These are phyloP conservation scores for Chloris gayana DNA, from an alignment of 176 grass and related monocot genomes.

Conservation along the genomic window DNA sequence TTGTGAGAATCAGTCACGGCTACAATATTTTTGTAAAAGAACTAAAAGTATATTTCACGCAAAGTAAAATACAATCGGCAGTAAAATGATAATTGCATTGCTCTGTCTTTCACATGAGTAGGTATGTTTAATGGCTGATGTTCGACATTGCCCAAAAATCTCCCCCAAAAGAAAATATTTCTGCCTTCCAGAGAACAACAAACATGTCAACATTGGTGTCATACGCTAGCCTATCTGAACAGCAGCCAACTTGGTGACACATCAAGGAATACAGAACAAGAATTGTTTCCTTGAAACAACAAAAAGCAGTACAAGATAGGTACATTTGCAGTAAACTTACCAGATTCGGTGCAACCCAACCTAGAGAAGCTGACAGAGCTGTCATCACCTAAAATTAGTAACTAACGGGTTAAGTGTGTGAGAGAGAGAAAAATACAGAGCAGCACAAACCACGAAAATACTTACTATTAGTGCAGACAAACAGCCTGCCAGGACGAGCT, in stretches of 20 bases:
- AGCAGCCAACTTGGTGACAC: background rate
- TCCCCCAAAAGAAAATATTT: background rate
- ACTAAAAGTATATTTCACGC: background rate
- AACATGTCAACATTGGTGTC: background rate
- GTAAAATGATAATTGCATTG: background rate
- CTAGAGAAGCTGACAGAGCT: constrained; percentile 73
- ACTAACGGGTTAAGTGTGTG: constrained; percentile 2
- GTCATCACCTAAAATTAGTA: constrained; percentile 86
- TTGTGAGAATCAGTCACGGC: background rate
- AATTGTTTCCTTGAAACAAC: background rate
- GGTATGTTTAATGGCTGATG: background rate
- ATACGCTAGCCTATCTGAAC: background rate
- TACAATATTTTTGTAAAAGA: background rate
- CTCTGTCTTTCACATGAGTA: background rate
- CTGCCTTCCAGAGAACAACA: background rate
- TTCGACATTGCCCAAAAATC: constrained; percentile 3
- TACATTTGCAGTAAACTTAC: constrained; percentile 53
- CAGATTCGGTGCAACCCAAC: constrained; percentile 95
- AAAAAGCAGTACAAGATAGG: background rate
- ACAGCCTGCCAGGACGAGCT: constrained; percentile 81
- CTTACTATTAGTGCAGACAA: constrained; percentile 77
- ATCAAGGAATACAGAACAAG: background rate
- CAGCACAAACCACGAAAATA: constrained; percentile 6
- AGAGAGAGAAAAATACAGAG: background rate
- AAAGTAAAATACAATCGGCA: background rate